Base-by-base conservation (phyloP, 2,329 filamentous ascomycete species). In the Sporothrix humicola region DNA sequence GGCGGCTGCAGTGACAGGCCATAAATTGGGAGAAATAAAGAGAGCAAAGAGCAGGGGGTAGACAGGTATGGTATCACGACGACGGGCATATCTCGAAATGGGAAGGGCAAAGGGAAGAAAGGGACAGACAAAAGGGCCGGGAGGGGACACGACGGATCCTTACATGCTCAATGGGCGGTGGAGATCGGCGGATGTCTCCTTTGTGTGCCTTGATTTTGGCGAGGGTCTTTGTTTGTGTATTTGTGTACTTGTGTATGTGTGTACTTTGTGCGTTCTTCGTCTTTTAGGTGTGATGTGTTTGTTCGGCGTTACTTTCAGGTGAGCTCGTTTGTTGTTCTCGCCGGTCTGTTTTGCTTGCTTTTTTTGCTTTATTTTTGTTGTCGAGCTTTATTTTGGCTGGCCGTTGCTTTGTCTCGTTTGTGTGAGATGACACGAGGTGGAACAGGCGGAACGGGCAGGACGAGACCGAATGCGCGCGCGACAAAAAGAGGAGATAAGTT, bases 171-270 rank as follows among this genome's bases (percentile, higher is more conserved):
- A 9, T 48, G 61, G 59, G 37, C 12, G n/a, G 59, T 66, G 61
- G 20, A 65, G 61, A 66, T 26, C 61, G 20, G 61, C 61, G 42
- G 61, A 48, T 66, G 61, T 66, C 42, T 66, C 61, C 48, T 65
- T 46, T 66, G 42, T 65, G 61, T 66, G 61, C 61, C 61, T 66
- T 48, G 61, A 46, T 48, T 66, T 58, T 66, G 61, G 61, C 61
- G 61, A 66, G 61, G 48, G 61, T 26, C 61, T 48, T 66, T 46
- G 20, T 65, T 15, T 13, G 42, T 65, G 23, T 48, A 20, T 15
- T 42, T 13, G 31, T 31, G n/a, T n/a, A n/a, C n/a, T n/a, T n/a
- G n/a, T n/a, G 15, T 42, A 1, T 46, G 12, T 42, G 10, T 13
- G 20, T 56, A n/a, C 26, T 3, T 58, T 52, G 50, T 20, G 50